Conservation (phyloP, 495 filamentous ascomycete species). For the Penicillium lagena region DNA sequence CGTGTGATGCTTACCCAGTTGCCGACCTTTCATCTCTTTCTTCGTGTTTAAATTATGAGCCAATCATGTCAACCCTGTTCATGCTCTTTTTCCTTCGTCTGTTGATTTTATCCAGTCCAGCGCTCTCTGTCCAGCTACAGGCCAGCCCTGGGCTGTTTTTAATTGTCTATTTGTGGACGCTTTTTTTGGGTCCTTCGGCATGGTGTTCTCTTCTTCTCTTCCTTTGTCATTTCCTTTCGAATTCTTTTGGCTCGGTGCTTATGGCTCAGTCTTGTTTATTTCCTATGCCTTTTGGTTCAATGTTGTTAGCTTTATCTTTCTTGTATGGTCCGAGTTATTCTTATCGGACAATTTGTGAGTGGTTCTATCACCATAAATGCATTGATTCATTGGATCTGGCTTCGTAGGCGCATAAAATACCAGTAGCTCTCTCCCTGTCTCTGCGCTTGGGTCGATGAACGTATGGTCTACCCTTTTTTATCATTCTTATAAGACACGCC, state of each 20-base stretch:
- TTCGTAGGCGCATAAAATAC: too few relatives aligned
- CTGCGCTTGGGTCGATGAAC: too few relatives aligned
- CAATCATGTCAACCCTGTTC: slow-evolving; percentile 20
- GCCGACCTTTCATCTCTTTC: slow-evolving; percentile 1
- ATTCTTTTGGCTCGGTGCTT: slow-evolving; percentile 15
- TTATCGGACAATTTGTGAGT: slow-evolving; percentile 10
- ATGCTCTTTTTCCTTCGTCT: slow-evolving; percentile 16
- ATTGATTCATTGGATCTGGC: too few relatives aligned
- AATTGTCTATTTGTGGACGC: slow-evolving; percentile 1
- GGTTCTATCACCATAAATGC: slow-evolving; percentile 7
- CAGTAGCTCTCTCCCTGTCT: too few relatives aligned
- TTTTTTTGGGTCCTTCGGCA: slow-evolving; percentile 10
- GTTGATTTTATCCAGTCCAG: slow-evolving; percentile 16
- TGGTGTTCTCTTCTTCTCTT: slow-evolving; percentile 20
- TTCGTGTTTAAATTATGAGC: slow-evolving; percentile 24
- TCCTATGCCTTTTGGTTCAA: slow-evolving; percentile 6
- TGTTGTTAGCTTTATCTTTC: background rate
- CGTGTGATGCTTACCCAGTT: slow-evolving; percentile 3
- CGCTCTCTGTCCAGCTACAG: background rate
- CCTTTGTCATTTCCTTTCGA: slow-evolving; percentile 8
- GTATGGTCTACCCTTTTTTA: too few relatives aligned
- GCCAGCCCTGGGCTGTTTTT: background rate
- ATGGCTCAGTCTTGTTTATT: slow-evolving; percentile 13
- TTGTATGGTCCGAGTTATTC: slow-evolving; percentile 14
- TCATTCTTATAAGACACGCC: too few relatives aligned